Conservation (phyloP, 2,329 filamentous ascomycete genomes). For the Teratosphaeriaceae sp. region DNA sequence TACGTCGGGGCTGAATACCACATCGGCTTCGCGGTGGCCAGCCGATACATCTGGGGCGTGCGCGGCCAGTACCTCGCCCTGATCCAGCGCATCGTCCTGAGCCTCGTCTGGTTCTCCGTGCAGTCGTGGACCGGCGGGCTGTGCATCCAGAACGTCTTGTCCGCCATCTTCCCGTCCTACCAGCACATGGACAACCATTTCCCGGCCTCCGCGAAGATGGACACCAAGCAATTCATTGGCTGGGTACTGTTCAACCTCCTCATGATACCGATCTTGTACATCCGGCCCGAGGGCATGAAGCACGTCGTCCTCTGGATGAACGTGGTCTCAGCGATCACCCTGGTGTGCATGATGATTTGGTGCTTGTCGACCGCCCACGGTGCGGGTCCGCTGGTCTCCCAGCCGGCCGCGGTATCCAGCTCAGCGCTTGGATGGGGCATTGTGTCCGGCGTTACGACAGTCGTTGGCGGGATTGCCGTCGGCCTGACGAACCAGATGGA, state of each 20-base stretch:
- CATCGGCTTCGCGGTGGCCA: conserved; percentile 39
- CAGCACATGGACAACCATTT: conserved; percentile 47
- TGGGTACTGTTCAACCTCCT: conserved; percentile 40
- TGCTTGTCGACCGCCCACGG: conserved; percentile 51
- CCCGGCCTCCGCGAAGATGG: conserved; percentile 38
- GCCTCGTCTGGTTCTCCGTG: conserved; percentile 48
- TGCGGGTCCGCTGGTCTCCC: conserved; percentile 32
- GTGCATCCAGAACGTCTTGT: conserved; percentile 44
- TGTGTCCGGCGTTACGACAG: conserved; percentile 34
- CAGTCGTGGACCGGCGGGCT: conserved; percentile 58
- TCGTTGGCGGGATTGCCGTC: conserved; percentile 39
- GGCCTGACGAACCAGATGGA: conserved; percentile 40
- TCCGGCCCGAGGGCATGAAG: conserved; percentile 38
- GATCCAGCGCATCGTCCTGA: conserved; percentile 47
- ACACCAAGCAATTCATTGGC: conserved; percentile 39
- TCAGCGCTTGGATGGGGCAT: conserved; percentile 36
- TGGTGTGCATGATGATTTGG: conserved; percentile 49
- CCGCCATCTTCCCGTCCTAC: conserved; percentile 53
- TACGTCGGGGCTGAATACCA: conserved; percentile 32
- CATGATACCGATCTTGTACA: conserved; percentile 40
- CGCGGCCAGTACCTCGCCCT: conserved; percentile 51
- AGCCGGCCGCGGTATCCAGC: conserved; percentile 26
- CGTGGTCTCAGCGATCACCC: conserved; percentile 43
- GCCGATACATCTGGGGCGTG: conserved; percentile 50
- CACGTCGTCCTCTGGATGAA: conserved; percentile 37